Percentiles rank a stretch among this genome's conserved stretches.
Evolutionary conservation across 2,329 filamentous ascomycete genomes (phyloP).

Genomic region (Blumeriella jaapii): DNA sequence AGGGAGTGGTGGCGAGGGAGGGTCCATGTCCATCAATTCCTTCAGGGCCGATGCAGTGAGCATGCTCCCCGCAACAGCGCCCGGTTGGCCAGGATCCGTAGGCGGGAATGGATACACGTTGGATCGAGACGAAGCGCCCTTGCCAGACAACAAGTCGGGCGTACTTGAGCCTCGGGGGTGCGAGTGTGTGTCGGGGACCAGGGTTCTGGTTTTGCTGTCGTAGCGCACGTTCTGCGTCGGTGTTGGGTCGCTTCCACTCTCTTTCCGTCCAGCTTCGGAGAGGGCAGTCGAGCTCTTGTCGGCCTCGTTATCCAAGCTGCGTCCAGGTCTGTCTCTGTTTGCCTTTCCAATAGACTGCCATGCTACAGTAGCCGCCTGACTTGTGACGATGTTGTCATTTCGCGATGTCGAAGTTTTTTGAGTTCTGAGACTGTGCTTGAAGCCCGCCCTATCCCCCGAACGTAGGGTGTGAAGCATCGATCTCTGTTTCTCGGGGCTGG

Average conservation of each 20-base stretch:
- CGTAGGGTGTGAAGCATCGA: conserved; percentile 52
- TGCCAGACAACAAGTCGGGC: conserved; percentile 20
- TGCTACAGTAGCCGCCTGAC: conserved; percentile 52
- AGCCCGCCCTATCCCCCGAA: conserved; percentile 35
- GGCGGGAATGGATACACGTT: conserved; percentile 26
- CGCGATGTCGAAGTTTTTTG: conserved; percentile 18
- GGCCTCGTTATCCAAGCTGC: conserved; percentile 21
- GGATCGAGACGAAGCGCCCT: conserved; percentile 16
- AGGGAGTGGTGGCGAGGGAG: conserved; percentile 10
- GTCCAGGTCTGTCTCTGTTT: conserved; percentile 20
- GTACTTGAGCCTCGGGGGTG: conserved; percentile 15
- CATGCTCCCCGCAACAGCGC: conserved; percentile 21
- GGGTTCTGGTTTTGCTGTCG: conserved; percentile 25
- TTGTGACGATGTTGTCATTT: conserved; percentile 42
- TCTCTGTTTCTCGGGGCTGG: conserved; percentile 45
- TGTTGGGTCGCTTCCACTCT: conserved; percentile 14
- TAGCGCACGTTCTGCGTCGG: conserved; percentile 21
- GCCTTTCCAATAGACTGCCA: conserved; percentile 32
- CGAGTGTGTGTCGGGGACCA: conserved; percentile 18
- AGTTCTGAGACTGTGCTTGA: conserved; percentile 29
- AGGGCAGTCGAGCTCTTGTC: conserved; percentile 19
- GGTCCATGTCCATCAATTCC: conserved; percentile 21
- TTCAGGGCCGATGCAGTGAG: conserved; percentile 18
- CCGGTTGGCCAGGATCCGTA: conserved; percentile 22
- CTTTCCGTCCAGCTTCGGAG: conserved; percentile 16